Base-by-base conservation (phyloP, 768 basidiomycete species). In the Fistulinella prunicolor region DNA sequence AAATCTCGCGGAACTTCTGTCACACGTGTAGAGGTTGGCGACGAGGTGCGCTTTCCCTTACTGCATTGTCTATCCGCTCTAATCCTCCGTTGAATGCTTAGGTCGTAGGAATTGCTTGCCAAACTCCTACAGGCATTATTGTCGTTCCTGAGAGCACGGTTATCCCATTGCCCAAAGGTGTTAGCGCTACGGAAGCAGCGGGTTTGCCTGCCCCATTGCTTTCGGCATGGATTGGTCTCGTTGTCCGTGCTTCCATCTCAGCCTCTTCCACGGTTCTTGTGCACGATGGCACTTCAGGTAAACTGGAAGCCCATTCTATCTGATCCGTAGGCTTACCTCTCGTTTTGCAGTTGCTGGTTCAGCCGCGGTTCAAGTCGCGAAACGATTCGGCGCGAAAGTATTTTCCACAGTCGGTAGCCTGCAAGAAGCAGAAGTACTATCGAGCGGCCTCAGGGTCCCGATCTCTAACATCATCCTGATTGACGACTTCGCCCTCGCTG, bases 231-330 rank as follows among this genome's bases (percentile, higher is more conserved):
- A 55, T 62, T 14, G 64, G 64, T 36, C 50, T 66, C 22, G 53
- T 59, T 14, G 38, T 36, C 2, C 55, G 54, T 17, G 57, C 49
- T 36, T 43, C 49, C 12, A 50, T 65, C 35, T 51, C 52, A 0
- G 35, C 61, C 4, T 50, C 52, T 42, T 66, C 64, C 9, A 50
- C 50, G 3, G 48, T 66, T 20, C 56, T 66, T 6, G 43, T 65
- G 17, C 64, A 65, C 16, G 60, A 64, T 38, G 64, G 55, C 13
- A 24, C 51, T 26, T 64, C 64, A 44, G 55, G 63, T 65, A 46
- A n/a, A 26, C n/a, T 10, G 13, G 3, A 30, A 4, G 3, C 17
- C 4, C 16, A 3, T 13, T 17, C 6, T 32, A 22, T 28, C 4
- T 17, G 20, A 26, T 9, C 1, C 14, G 8, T 30, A 19, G 28